Percentiles rank a stretch among this genome's conserved stretches.
phyloP scores from a whole-genome alignment of 495 filamentous ascomycete species.

The Endocarpon pusillum region DNA sequence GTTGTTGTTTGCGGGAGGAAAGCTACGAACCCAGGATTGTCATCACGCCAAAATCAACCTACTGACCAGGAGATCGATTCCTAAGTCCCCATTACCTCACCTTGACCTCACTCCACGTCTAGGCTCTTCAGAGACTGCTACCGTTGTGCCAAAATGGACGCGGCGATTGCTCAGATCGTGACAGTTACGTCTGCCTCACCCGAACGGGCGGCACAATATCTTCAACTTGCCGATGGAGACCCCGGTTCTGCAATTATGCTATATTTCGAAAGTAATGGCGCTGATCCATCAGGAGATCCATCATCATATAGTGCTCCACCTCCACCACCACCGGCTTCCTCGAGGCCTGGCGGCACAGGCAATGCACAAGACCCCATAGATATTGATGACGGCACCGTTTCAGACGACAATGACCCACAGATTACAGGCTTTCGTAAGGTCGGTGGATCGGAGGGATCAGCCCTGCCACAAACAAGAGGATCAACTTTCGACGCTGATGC shows the following conservation, averaged over 20 bases:
- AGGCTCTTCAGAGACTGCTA: too few relatives aligned
- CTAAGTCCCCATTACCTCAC: too few relatives aligned
- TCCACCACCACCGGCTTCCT: slow-evolving; percentile 17
- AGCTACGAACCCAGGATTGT: too few relatives aligned
- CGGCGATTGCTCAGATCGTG: slow-evolving; percentile 39
- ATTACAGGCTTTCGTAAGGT: slow-evolving; percentile 6
- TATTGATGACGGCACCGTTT: slow-evolving; percentile 40
- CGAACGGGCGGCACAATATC: slow-evolving; percentile 56
- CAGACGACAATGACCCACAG: slow-evolving; percentile 8
- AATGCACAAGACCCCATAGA: slow-evolving; percentile 40
- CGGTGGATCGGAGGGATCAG: slow-evolving; percentile 1
- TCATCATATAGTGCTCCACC: slow-evolving; percentile 19
- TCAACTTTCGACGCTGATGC: slow-evolving; percentile 64
- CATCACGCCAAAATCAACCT: too few relatives aligned
- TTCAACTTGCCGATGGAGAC: slow-evolving; percentile 66
- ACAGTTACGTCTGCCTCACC: slow-evolving; percentile 49
- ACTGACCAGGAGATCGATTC: too few relatives aligned
- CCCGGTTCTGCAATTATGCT: slow-evolving; percentile 74
- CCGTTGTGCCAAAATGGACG: too few relatives aligned
- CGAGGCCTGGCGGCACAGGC: slow-evolving; percentile 8
- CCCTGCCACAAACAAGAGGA: too few relatives aligned
- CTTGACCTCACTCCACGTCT: too few relatives aligned
- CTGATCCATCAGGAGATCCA: slow-evolving; percentile 27
- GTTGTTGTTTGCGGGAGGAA: too few relatives aligned
- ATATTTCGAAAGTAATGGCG: slow-evolving; percentile 67